Conservation (phyloP, 495 filamentous ascomycete species). For the Xylaria cubensis region DNA sequence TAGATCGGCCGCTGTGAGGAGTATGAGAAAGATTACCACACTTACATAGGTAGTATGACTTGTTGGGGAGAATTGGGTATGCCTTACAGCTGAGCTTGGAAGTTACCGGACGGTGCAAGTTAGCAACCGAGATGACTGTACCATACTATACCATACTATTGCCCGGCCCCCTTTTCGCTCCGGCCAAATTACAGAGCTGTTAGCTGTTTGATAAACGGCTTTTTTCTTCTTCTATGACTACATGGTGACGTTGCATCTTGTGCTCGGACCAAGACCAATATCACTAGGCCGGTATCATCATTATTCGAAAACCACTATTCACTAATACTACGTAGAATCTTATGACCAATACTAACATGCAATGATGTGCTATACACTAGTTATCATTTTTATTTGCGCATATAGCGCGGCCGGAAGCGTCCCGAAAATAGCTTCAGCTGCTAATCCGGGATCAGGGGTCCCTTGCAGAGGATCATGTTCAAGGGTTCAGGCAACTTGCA, state of each 20-base stretch:
- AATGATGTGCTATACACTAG: neutral
- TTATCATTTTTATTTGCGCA: neutral
- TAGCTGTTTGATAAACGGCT: neutral
- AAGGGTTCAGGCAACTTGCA: conserved; percentile 7
- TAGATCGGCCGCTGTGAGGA: conserved; percentile 1
- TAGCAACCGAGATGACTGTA: conserved; percentile 9
- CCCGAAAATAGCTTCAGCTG: conserved; percentile 26
- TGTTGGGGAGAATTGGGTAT: neutral
- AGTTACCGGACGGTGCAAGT: neutral
- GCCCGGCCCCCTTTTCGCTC: neutral
- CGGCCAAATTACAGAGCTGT: neutral
- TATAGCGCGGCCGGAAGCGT: conserved; percentile 1
- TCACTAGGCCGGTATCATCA: neutral
- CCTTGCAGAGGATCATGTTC: conserved; percentile 17
- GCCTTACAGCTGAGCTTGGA: neutral
- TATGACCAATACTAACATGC: conserved; percentile 6
- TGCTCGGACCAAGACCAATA: neutral
- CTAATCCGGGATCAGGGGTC: conserved; percentile 1
- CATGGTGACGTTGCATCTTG: neutral
- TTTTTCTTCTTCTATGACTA: neutral
- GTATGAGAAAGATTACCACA: neutral
- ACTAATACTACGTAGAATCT: neutral
- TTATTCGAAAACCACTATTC: neutral
- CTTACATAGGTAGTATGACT: neutral
- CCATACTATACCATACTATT: neutral